phyloP scores from a whole-genome alignment of 1,284 basidiomycete genomes.

The Ustilago lituana region DNA sequence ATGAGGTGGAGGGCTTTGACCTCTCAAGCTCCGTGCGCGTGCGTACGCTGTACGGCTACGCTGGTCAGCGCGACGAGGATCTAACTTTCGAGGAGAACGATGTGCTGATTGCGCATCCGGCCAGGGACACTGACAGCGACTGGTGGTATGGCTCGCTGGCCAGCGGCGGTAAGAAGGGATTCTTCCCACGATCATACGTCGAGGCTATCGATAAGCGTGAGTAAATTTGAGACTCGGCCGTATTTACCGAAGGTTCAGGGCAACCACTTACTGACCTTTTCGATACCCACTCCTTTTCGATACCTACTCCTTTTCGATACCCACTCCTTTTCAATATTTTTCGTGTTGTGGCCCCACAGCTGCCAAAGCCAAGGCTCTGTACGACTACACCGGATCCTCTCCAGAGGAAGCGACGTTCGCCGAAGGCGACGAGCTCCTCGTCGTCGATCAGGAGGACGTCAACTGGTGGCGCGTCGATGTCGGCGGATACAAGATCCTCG shows the following conservation, averaged over 20 bases:
- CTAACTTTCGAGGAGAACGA: constrained; percentile 84
- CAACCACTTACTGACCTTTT: no score
- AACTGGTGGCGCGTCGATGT: constrained; percentile 65
- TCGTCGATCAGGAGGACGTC: constrained; percentile 63
- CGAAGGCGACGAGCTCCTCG: constrained; percentile 56
- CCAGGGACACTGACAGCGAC: constrained; percentile 54
- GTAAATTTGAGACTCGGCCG: no score
- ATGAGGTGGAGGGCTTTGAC: constrained; percentile 79
- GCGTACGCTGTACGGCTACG: constrained; percentile 74
- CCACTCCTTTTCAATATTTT: not conserved
- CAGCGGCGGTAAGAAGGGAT: constrained; percentile 77
- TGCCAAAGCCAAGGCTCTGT: constrained; percentile 59
- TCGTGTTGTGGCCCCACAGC: constrained; percentile 19
- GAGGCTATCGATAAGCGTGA: constrained; percentile 48
- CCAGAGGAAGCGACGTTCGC: constrained; percentile 59
- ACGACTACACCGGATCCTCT: constrained; percentile 62
- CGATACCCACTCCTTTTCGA: no score
- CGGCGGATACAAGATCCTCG: constrained; percentile 51
- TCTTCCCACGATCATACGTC: constrained; percentile 87
- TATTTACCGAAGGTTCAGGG: no score
- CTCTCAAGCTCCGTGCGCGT: constrained; percentile 73
- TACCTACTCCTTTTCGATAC: no score
- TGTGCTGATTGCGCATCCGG: constrained; percentile 71
- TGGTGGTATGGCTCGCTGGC: constrained; percentile 93
- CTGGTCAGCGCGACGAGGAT: constrained; percentile 85